Evolutionary conservation across 805 yeast genomes (phyloP), one percentile per base, ranked within the genome.

Genomic region (Kodamaea leandrae): DNA sequence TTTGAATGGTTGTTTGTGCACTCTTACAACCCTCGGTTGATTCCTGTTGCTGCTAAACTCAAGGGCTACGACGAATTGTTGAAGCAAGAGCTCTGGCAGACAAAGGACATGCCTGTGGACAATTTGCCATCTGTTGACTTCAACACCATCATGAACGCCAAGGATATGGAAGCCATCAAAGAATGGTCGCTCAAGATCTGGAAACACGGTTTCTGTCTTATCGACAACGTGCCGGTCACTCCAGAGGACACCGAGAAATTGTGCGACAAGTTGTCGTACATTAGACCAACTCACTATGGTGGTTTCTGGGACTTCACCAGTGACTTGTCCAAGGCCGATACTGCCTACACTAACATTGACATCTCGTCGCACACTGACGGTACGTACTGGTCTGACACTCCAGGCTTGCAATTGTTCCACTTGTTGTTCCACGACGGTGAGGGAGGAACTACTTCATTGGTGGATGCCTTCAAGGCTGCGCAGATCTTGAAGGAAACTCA

Each of bases 261-360:
- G 44, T 73, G 80, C 41, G 78, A 79, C 47, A 61, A 76, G 49
- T 72, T 82, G 46, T 71, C 80, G 41, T 80, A 77, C 54, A 74
- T 81, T 36, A 66, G 84, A 30, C 80, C 80, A 18, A 82, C 89
- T 2, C 89, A 82, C 54, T 82, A 83, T 49, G 88, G 87, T n/a
- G 87, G 85, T 1, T 82, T 83, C 61, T 83, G 88, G 87, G 86
- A 81, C 54, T 82, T 83, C 58, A 82, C 88, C 8, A 72, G 85
- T 4, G 85, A 82, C 52, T 63, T 82, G 52, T 71, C 80, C 34
- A 79, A 76, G 62, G 76, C 77, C 43, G 89, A 82, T 53, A 80
- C 86, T 3, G 89, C 89, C 3, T 82, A 82, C 55, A 82, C 87
- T 12, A 79, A 80, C 51, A 66, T 81, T 41, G 83, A 78, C 46